These are phyloP conservation scores for Quercus gilva DNA, from an alignment of 306 rosid genomes.

Conservation along the genomic window DNA sequence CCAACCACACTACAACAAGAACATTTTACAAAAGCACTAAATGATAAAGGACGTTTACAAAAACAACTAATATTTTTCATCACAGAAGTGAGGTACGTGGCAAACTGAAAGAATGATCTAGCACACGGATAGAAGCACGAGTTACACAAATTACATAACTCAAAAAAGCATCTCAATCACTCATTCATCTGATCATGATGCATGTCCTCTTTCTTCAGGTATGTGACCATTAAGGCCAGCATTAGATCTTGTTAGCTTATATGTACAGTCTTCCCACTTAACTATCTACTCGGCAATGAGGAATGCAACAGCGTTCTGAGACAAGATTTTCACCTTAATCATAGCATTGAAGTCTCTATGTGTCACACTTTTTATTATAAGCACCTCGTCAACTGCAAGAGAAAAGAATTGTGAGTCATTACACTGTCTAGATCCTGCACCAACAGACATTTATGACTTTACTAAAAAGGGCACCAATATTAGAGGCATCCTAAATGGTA, in stretches of 20 bases:
- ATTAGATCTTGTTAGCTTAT: background rate
- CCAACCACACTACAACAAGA: background rate
- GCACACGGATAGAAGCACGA: background rate
- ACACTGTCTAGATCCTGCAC: constrained; percentile 9
- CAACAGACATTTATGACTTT: constrained; percentile 1
- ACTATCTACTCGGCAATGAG: background rate
- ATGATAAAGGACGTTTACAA: background rate
- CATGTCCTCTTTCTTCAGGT: background rate
- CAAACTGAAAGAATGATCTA: background rate
- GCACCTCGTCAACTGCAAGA: constrained; percentile 76
- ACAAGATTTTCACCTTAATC: constrained; percentile 69
- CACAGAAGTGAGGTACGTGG: background rate
- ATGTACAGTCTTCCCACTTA: background rate
- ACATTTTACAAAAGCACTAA: background rate
- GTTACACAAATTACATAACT: background rate
- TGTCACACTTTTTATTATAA: constrained; percentile 86
- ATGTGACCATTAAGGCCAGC: background rate
- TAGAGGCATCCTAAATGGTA: background rate
- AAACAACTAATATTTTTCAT: background rate
- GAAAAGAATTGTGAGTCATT: constrained; percentile 7
- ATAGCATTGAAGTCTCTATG: constrained; percentile 78
- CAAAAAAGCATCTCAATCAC: background rate
- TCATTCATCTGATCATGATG: background rate
- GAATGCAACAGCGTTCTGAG: background rate
- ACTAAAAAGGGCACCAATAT: background rate